Base-by-base conservation (phyloP, 306 rosid species). In the Trifolium dubium region DNA sequence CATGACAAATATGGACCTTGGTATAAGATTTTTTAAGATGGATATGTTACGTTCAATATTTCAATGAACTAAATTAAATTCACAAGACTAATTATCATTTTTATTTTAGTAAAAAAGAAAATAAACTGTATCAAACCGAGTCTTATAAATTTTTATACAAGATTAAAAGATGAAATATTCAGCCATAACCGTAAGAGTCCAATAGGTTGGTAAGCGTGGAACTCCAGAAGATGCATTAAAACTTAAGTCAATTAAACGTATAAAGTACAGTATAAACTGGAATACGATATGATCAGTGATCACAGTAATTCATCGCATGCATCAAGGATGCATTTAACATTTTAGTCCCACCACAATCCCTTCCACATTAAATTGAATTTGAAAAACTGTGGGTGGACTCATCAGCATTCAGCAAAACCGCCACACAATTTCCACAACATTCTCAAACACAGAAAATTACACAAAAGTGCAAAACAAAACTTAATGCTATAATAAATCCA, bases 351-450 rank as follows among this genome's bases (percentile, higher is more conserved):
- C 2, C 60, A 19, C 58, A 8, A 54, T 18, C 4, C 2, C 54
- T 44, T 44, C 50, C 49, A 43, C 49, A 43, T 10, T 41, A 9
- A 19, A 62, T n/a, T 35, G 12, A 61, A 7, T 32, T 8, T 28
- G 31, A 15, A 28, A 56, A 59, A 15, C 60, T 10, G 46, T 30
- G 56, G 59, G 68, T 15, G 17, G 11, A 6, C 62, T 5, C 3
- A 3, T 39, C 23, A 14, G 4, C 18, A 3, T 60, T 11, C 50
- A 11, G 9, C 9, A 6, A 44, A 73, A 46, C 35, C 3, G 10
- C 71, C 6, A 34, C 32, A 4, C 69, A 73, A 32, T 73, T 62
- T 73, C 62, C 55, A 39, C 56, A 53, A 59, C 55, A 35, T 9
- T 62, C 59, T 39, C 59, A 39, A 39, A 17, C 12, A 3, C 56